Base-by-base conservation (phyloP, 352 stramenopile species). In the Globisporangium nagaii region DNA sequence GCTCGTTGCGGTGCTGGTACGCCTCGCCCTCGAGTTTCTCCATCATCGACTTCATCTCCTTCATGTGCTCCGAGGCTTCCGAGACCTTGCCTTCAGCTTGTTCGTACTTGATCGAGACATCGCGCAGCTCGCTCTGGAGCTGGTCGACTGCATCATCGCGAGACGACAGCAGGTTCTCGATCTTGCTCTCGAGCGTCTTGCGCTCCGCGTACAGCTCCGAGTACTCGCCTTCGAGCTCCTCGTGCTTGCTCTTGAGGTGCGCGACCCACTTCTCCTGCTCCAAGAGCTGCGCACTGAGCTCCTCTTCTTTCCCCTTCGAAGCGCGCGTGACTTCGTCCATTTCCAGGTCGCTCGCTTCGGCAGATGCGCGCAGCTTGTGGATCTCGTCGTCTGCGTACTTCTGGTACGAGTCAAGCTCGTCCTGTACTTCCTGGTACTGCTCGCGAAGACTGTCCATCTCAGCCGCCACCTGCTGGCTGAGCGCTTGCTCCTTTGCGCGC, bases 11-110 rank as follows among this genome's bases (percentile, higher is more conserved):
- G 44, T 63, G 66, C 56, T 71, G 63, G 43, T 71, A 71, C 42
- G 68, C 64, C 30, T 86, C 71, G 30, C 73, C 69, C 48, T 88
- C 75, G 8, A 79, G 63, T 43, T 73, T 73, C 52, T 86, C 77
- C 50, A 85, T 62, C 32, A 60, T 56, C 9, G 41, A 39, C 50
- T 79, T 71, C 46, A 83, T 62, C 31, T 72, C 56, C 36, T 66
- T 60, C 1, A 73, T 31, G 27, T 78, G 65, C 7, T 68, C 54
- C 4, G 47, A 51, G 19, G 47, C 54, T 44, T 40, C 49, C 22
- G 20, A 22, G 24, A 45, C 32, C 4, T 69, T 45, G 5, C 36
- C 40, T 13, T 69, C 44, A n/a, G 62, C 56, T 15, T 73, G 53
- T 17, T 70, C 57, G 35, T 58, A 58, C 39, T 76, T 73, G 25